Evolutionary conservation across 2,329 filamentous ascomycete species (phyloP).

Genomic region (Beauveria asiatica): DNA sequence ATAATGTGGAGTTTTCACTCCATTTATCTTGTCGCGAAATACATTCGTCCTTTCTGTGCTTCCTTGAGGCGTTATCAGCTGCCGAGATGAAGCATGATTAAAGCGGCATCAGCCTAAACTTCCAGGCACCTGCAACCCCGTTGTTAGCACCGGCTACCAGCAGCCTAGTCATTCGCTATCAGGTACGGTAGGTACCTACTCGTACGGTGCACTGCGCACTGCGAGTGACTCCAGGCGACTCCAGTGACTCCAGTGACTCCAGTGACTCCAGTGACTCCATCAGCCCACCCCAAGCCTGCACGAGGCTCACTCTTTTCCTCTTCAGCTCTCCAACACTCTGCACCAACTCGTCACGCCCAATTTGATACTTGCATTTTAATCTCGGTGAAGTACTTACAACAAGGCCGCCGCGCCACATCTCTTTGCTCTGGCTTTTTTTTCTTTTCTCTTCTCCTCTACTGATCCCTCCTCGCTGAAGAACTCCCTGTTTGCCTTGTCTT

Average conservation of each 20-base stretch:
- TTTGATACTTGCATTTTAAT: conserved; percentile 2
- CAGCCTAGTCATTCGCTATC: background rate
- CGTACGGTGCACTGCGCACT: no score
- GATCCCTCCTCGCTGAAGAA: background rate
- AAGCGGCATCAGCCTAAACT: no score
- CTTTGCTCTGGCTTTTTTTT: background rate
- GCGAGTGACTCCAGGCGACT: background rate
- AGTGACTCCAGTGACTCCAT: conserved; percentile 10
- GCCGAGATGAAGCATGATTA: no score
- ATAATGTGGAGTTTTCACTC: no score
- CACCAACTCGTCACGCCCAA: conserved; percentile 4
- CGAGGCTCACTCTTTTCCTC: conserved; percentile 10
- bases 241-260: conserved; percentile 10
- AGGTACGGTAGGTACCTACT: no score
- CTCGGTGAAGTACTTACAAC: background rate
- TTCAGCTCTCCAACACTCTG: background rate
- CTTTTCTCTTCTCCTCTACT: background rate
- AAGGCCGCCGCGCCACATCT: conserved; percentile 1
- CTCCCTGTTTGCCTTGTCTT: background rate
- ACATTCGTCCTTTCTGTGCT: no score
- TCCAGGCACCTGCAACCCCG: no score
- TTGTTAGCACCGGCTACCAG: background rate
- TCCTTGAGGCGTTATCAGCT: no score
- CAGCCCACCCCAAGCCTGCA: conserved; percentile 10
- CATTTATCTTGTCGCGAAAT: no score